Evolutionary conservation across 1,284 basidiomycete species (phyloP).

Genomic region (Tylopilus sp.): DNA sequence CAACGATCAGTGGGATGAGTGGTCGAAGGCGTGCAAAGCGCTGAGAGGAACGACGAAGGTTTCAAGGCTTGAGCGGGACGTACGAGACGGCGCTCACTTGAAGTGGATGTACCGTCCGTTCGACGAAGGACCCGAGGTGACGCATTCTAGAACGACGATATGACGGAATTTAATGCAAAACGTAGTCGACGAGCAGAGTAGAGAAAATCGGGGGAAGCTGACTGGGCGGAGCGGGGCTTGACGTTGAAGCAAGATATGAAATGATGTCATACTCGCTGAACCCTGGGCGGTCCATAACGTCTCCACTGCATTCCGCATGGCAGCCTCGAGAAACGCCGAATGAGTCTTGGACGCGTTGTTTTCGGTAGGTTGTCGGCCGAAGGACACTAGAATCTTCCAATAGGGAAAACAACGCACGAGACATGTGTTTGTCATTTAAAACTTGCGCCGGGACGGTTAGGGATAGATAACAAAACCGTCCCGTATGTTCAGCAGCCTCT

Average conservation of each 20-base stretch:
- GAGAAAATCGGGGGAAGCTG: not conserved
- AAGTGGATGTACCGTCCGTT: conserved; percentile 6
- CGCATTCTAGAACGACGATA: conserved; percentile 1
- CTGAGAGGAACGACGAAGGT: conserved; percentile 1
- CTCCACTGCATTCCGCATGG: not conserved
- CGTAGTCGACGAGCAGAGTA: not conserved
- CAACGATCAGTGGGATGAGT: conserved; percentile 5
- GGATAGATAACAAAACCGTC: not conserved
- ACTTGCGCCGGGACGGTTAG: not conserved
- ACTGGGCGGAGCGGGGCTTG: not conserved
- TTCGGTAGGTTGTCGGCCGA: not conserved
- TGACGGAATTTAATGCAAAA: not conserved
- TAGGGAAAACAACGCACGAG: conserved; percentile 3
- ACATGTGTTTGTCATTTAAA: conserved; percentile 2
- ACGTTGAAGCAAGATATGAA: not conserved
- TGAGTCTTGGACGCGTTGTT: not conserved
- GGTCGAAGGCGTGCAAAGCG: conserved; percentile 4
- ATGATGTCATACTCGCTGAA: conserved; percentile 1
- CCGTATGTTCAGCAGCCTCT: not conserved
- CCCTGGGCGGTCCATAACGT: not conserved
- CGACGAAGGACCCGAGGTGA: conserved; percentile 13
- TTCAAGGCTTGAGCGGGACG: not conserved
- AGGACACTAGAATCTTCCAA: not conserved
- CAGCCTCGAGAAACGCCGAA: conserved; percentile 1
- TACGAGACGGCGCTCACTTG: conserved; percentile 8